Conservation (phyloP, 106 monocot species). For the Acorus calamus region DNA sequence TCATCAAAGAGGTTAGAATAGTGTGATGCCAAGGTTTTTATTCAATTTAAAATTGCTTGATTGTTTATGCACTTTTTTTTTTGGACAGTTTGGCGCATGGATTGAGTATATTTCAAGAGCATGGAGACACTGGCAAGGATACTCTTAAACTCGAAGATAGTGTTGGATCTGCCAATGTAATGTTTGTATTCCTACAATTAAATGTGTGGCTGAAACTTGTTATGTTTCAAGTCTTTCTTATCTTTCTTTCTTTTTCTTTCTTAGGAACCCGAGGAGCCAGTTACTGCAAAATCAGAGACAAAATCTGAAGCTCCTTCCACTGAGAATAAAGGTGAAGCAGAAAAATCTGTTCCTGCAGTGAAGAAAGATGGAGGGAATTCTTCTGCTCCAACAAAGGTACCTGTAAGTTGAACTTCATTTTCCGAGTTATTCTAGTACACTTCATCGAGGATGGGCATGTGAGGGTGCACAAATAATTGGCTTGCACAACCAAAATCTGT, state of each 20-base stretch:
- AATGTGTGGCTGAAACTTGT: neutral
- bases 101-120: slow-evolving; percentile 73
- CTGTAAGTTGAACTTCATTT: slow-evolving; percentile 10
- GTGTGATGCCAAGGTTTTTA: neutral
- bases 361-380: slow-evolving; percentile 34
- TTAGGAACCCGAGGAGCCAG: slow-evolving; percentile 24
- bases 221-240: neutral
- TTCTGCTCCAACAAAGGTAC: slow-evolving; percentile 33
- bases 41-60: neutral
- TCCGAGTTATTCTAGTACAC: no score
- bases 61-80: neutral
- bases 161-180: slow-evolving; percentile 41
- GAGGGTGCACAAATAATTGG: no score
- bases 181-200: neutral
- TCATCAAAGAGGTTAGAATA: slow-evolving; percentile 56
- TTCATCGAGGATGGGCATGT: no score
- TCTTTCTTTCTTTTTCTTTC: neutral
- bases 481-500: no score
- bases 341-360: slow-evolving; percentile 27
- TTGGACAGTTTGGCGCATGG: slow-evolving; percentile 62
- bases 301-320: slow-evolving; percentile 25
- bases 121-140: slow-evolving; percentile 37
- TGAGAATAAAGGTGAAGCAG: slow-evolving; percentile 49
- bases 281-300: slow-evolving; percentile 27
- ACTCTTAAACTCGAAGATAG: slow-evolving; percentile 50